These are phyloP conservation scores for Phanerochaete sordida DNA, from an alignment of 768 basidiomycete species.

Conservation along the genomic window DNA sequence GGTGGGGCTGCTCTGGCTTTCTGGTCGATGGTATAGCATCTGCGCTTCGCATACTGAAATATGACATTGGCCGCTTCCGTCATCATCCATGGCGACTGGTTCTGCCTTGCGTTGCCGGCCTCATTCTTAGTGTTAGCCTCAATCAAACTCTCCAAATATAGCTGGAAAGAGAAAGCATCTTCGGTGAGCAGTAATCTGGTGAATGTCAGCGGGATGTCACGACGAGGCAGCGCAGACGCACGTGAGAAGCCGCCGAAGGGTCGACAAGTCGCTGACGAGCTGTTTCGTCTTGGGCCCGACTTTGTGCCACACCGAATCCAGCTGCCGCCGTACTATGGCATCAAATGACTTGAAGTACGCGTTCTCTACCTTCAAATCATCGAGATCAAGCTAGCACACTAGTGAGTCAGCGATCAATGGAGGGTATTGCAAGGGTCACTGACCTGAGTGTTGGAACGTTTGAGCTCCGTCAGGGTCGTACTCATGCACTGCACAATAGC, in stretches of 20 bases:
- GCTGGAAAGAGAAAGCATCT: constrained; percentile 87
- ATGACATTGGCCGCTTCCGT: constrained; percentile 89
- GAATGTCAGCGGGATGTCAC: not conserved
- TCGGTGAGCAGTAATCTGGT: constrained; percentile 82
- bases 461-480: constrained; percentile 83
- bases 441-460: constrained; percentile 77
- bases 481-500: constrained; percentile 95
- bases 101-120: constrained; percentile 53
- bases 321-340: constrained; percentile 77
- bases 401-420: not conserved
- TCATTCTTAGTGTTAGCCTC: constrained; percentile 51
- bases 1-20: constrained; percentile 18
- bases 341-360: constrained; percentile 95
- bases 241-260: constrained; percentile 78
- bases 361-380: constrained; percentile 89
- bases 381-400: constrained; percentile 76
- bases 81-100: constrained; percentile 86
- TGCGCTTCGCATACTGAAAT: constrained; percentile 71
- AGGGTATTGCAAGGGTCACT: constrained; percentile 2
- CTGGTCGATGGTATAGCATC: constrained; percentile 61
- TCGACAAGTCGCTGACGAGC: constrained; percentile 83
- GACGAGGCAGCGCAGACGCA: constrained; percentile 31
- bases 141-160: constrained; percentile 85
- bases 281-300: constrained; percentile 91
- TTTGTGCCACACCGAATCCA: constrained; percentile 96